Conservation (phyloP, 345 rosid species). For the Eucalyptus microcorys region DNA sequence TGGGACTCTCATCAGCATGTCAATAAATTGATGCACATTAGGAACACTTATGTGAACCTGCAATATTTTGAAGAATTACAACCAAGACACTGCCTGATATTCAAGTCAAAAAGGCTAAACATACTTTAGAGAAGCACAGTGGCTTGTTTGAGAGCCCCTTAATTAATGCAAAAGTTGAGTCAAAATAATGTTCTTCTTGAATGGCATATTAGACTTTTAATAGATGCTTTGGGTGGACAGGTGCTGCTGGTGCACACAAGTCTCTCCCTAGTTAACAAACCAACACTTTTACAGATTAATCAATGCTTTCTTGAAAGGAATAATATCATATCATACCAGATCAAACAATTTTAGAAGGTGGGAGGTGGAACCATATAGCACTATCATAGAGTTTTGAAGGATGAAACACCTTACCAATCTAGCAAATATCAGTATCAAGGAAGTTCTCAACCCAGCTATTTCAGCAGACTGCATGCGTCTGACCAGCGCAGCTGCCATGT, state of each 20-base stretch:
- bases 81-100: neutral
- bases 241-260: neutral
- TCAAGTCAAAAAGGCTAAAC: neutral
- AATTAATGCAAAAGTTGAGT: neutral
- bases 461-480: conserved; percentile 83
- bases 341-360: neutral
- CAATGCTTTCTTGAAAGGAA: neutral
- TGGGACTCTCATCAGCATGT: conserved; percentile 59
- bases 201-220: neutral
- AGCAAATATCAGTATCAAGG: conserved; percentile 79
- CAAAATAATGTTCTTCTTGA: neutral
- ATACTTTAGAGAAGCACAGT: neutral
- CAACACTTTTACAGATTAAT: neutral
- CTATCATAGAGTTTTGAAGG: neutral
- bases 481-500: conserved; percentile 78
- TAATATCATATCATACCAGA: neutral
- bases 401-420: conserved; percentile 51
- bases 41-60: conserved; percentile 89
- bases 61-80: neutral
- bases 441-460: conserved; percentile 61
- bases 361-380: neutral
- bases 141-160: neutral
- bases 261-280: neutral
- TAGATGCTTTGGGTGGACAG: neutral
- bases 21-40: conserved; percentile 62